These are phyloP conservation scores for Mucor piriformis DNA, from an alignment of 371 early-diverging fungal genomes.

Conservation along the genomic window DNA sequence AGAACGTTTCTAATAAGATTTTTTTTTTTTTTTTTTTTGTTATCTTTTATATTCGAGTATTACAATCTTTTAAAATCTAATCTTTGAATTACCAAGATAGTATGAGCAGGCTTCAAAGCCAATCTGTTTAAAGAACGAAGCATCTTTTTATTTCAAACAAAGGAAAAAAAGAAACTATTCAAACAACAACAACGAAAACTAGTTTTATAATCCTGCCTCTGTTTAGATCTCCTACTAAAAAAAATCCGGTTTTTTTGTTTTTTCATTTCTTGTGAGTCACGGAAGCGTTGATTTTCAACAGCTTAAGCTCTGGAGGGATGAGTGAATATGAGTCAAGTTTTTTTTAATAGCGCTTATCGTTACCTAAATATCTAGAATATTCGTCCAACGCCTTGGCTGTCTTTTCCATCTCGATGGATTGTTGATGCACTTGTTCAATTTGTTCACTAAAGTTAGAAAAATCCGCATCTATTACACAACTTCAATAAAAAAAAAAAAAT, in stretches of 20 bases:
- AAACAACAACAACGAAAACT: too few relatives aligned
- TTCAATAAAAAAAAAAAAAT: neutral
- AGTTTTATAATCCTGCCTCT: too few relatives aligned
- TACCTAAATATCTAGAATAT: conserved; percentile 64
- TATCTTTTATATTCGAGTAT: neutral
- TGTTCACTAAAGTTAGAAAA: conserved; percentile 57
- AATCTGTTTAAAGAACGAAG: conserved; percentile 1
- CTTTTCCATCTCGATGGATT: conserved; percentile 60
- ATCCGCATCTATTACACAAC: conserved; percentile 64
- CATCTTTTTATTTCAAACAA: conserved; percentile 1
- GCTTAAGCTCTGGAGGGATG: conserved; percentile 13
- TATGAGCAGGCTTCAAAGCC: neutral
- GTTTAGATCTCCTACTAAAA: conserved; percentile 9
- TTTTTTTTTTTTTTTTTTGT: neutral
- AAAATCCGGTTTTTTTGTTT: neutral
- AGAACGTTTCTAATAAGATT: conserved; percentile 14
- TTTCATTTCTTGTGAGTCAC: conserved; percentile 12
- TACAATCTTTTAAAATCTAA: neutral
- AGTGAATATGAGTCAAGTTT: conserved; percentile 6
- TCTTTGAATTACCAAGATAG: conserved; percentile 6
- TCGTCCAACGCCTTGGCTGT: conserved; percentile 60
- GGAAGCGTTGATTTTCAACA: conserved; percentile 1
- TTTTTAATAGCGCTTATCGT: conserved; percentile 15
- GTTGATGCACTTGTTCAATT: conserved; percentile 63
- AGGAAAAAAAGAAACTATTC: neutral